Conservation (phyloP, 805 yeast genomes). For the Ogataea nitratoaversa region DNA sequence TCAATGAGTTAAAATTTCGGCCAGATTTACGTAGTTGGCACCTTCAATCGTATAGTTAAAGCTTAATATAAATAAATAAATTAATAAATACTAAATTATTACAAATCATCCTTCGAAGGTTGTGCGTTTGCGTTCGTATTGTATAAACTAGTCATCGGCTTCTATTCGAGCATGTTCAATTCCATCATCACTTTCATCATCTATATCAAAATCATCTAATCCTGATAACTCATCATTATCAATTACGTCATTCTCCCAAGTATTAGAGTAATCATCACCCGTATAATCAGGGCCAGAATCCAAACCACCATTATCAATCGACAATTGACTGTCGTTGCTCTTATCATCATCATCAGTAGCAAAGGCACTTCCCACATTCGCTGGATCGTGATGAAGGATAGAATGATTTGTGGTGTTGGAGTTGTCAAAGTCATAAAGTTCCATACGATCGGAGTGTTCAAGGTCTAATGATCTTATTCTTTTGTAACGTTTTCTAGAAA, state of each 20-base stretch:
- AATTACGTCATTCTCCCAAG: slow-evolving; percentile 12
- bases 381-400: too few species aligned
- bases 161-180: slow-evolving; percentile 22
- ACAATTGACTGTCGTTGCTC: background rate
- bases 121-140: too few species aligned
- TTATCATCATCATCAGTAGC: background rate
- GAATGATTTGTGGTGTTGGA: too few species aligned
- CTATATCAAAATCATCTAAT: slow-evolving; percentile 22
- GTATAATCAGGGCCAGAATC: background rate
- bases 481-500: slow-evolving; percentile 19
- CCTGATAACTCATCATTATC: slow-evolving; percentile 19
- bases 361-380: background rate
- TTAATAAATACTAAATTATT: too few species aligned
- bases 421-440: slow-evolving; percentile 14
- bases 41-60: slow-evolving; percentile 8
- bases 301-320: background rate
- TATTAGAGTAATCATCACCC: slow-evolving; percentile 1
- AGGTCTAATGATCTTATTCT: slow-evolving; percentile 23
- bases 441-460: slow-evolving; percentile 8
- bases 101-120: too few species aligned
- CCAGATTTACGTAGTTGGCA: slow-evolving; percentile 41
- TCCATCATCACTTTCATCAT: slow-evolving; percentile 30
- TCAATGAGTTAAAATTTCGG: slow-evolving; percentile 30
- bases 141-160: too few species aligned
- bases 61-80: too few species aligned